A percentile compares a stretch with the other conserved stretches of the same genome.
phyloP scores from a whole-genome alignment of 108 stramenopile species.

The Mayamaea pseudoterrestris region DNA sequence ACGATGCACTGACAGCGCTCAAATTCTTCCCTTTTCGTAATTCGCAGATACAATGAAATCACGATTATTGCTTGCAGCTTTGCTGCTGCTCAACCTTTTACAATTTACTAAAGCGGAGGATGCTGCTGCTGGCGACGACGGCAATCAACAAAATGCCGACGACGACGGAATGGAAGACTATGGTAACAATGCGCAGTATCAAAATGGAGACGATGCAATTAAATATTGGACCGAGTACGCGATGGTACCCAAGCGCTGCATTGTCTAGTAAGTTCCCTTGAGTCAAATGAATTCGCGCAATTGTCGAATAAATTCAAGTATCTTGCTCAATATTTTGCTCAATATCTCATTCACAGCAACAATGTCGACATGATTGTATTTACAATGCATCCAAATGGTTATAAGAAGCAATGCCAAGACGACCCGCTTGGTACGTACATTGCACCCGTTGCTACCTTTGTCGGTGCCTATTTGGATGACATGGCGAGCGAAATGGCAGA shows the following conservation, averaged over 20 bases:
- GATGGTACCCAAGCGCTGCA: slow-evolving; percentile 61
- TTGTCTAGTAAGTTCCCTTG: slow-evolving; percentile 35
- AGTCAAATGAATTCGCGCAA: neutral
- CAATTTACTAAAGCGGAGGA: no score
- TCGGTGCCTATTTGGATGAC: slow-evolving; percentile 59
- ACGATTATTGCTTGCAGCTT: no score
- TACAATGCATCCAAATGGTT: slow-evolving; percentile 48
- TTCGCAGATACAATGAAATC: no score
- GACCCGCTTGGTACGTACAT: slow-evolving; percentile 60
- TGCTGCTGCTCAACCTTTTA: no score
- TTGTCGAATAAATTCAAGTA: neutral
- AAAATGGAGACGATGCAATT: slow-evolving; percentile 34
- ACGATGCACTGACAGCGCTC: no score
- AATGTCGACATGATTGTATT: slow-evolving; percentile 63
- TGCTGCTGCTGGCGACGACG: neutral
- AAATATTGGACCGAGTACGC: slow-evolving; percentile 76
- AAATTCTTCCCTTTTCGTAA: no score
- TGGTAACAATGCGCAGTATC: neutral
- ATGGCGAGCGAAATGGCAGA: slow-evolving; percentile 37
- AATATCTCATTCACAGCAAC: slow-evolving; percentile 20
- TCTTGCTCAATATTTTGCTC: slow-evolving; percentile 8
- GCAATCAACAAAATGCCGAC: slow-evolving; percentile 1
- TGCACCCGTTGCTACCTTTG: slow-evolving; percentile 47
- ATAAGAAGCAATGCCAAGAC: slow-evolving; percentile 68
- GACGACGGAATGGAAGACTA: neutral